These are phyloP conservation scores for Pyrenophora tritici-repentis DNA, from an alignment of 2,329 filamentous ascomycete genomes.

Conservation along the genomic window DNA sequence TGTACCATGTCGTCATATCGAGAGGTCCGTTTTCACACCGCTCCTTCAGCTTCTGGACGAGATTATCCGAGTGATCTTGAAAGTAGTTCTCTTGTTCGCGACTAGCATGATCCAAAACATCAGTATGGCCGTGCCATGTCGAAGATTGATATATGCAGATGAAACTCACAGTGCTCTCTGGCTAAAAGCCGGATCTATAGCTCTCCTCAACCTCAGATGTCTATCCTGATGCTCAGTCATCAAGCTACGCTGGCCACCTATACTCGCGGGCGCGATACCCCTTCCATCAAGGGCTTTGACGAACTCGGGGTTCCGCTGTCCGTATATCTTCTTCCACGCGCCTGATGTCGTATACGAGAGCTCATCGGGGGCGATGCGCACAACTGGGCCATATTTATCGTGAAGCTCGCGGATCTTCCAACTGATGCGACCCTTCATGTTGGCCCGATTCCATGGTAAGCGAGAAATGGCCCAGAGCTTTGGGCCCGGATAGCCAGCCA, in stretches of 20 bases:
- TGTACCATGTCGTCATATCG: constrained; percentile 12
- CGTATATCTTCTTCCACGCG: constrained; percentile 12
- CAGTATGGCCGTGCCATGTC: too few species aligned
- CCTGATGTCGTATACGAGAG: constrained; percentile 4
- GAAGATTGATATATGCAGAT: too few species aligned
- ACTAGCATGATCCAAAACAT: not conserved
- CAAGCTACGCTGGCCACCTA: constrained; percentile 11
- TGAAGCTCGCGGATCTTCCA: constrained; percentile 8
- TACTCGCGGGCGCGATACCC: constrained; percentile 10
- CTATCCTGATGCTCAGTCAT: constrained; percentile 13
- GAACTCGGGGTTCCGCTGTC: constrained; percentile 14
- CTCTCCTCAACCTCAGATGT: constrained; percentile 10
- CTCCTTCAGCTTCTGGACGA: constrained; percentile 2
- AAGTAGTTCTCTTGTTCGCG: constrained; percentile 9
- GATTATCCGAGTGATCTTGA: constrained; percentile 11
- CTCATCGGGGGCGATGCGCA: constrained; percentile 11
- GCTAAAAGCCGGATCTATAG: constrained; percentile 12
- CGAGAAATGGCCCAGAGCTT: constrained; percentile 13
- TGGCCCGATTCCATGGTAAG: constrained; percentile 6
- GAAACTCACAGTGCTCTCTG: constrained; percentile 9
- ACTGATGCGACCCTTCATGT: constrained; percentile 6
- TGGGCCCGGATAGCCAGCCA: constrained; percentile 14
- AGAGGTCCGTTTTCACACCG: not conserved
- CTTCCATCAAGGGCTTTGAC: constrained; percentile 11
- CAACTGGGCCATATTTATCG: constrained; percentile 7